Percentiles rank a stretch among this genome's conserved stretches.
Conservation (phyloP, 192 early-diverging fungal genomes). For the Chytriomyces confervae region DNA sequence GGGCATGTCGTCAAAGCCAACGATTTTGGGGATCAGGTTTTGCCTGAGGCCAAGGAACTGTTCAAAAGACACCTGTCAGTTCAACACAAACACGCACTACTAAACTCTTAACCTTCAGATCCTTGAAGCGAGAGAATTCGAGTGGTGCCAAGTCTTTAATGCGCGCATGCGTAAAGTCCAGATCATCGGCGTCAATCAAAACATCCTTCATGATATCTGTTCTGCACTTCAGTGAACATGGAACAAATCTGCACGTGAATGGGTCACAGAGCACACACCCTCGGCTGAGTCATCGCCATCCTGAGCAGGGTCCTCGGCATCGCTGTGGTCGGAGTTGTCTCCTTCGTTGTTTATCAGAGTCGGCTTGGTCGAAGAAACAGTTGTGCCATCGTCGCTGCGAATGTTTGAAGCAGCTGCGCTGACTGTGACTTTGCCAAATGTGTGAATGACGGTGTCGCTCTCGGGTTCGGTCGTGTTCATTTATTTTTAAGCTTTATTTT, state of each 20-base stretch:
- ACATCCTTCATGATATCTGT: constrained; percentile 12
- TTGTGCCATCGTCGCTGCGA: neutral
- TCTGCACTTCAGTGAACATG: neutral
- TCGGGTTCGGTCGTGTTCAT: neutral
- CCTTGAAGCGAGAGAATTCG: constrained; percentile 64
- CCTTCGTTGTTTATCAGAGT: neutral
- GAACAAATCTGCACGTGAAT: neutral
- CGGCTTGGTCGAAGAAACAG: neutral
- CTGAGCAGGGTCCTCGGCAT: neutral
- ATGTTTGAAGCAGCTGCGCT: neutral
- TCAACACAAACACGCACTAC: constrained; percentile 6
- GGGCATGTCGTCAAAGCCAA: constrained; percentile 58
- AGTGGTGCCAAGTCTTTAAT: constrained; percentile 61
- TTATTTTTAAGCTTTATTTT: no score
- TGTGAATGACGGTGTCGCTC: neutral
- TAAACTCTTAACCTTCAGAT: constrained; percentile 62
- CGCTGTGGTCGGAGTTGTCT: neutral
- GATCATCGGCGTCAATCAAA: constrained; percentile 53
- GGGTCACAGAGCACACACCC: neutral
- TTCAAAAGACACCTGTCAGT: constrained; percentile 23
- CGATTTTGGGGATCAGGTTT: constrained; percentile 80
- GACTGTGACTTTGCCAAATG: constrained; percentile 22
- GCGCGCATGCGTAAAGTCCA: constrained; percentile 73
- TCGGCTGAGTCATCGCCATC: constrained; percentile 1
- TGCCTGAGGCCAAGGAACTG: constrained; percentile 82